Base-by-base conservation (phyloP, 2,329 filamentous ascomycete species). In the Fusarium citri region DNA sequence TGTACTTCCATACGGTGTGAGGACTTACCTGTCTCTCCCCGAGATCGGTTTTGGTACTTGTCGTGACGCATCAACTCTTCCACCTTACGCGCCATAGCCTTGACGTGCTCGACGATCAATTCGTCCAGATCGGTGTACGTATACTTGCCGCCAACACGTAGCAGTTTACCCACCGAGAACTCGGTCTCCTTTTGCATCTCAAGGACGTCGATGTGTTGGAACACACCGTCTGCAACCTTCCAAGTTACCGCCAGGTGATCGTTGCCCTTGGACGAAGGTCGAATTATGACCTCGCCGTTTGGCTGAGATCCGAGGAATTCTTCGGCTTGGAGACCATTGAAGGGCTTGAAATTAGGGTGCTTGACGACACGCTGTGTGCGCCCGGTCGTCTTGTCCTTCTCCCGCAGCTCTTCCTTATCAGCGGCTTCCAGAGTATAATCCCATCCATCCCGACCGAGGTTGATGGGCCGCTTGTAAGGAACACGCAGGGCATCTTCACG, bases 121-220 rank as follows among this genome's bases (percentile, higher is more conserved):
- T 99, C 96, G 81, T 99, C 96, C 66, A 99, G 85, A 90, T 99
- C 96, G 65, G 90, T 94, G 83, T 99, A 99, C 10, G 89, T 95
- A 81, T 94, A 94, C 79, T 94, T 95, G 73, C 93, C 92, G 34
- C 90, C 92, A 56, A 99, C 93, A 69, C 93, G 92, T 56, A 99
- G 86, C 43, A 91, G 90, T 74, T 91, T 91, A 68, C 96, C 96
- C 6, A 98, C 91, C 0, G 94, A 94, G 79, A 98, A 98, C 78
- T 98, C 95, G 68, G 94, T 98, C 68, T 97, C 94, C 82, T 99
- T 99, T 80, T 97, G 93, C 76, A 99, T 86, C 82, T 99, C 96
- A 41, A 99, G 87, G 34, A 99, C 95, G 80, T 99, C 96, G 69
- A 99, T 93, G 80, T 99, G 96, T 81, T 99, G 94, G 79, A 94